phyloP scores from a whole-genome alignment of 768 basidiomycete species.

The Nidularia sp. region DNA sequence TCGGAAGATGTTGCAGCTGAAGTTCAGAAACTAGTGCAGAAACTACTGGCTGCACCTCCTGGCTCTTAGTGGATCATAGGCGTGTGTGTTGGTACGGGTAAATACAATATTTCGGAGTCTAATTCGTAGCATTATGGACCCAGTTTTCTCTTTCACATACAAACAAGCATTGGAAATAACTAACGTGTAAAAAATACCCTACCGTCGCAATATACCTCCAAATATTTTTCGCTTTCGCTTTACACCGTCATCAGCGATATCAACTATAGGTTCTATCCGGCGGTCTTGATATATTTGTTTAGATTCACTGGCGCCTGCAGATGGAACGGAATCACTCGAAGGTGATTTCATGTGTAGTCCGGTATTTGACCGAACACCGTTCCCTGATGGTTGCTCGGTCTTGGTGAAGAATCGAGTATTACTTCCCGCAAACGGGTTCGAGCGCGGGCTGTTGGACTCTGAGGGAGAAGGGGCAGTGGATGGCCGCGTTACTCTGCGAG shows the following conservation, averaged over 20 bases:
- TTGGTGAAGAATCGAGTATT: too few relatives aligned
- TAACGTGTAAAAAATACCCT: slow-evolving; percentile 3
- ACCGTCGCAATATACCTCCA: slow-evolving; percentile 38
- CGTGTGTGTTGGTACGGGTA: too few relatives aligned
- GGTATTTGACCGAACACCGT: too few relatives aligned
- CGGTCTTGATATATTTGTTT: too few relatives aligned
- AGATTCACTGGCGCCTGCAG: too few relatives aligned
- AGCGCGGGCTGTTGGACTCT: slow-evolving; percentile 16
- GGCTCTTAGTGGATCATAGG: neutral
- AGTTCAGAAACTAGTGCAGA: slow-evolving; percentile 55
- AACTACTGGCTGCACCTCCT: slow-evolving; percentile 27
- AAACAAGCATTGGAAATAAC: too few relatives aligned
- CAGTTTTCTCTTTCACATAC: too few relatives aligned
- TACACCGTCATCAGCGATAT: slow-evolving; percentile 31
- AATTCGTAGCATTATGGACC: too few relatives aligned
- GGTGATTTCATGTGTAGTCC: too few relatives aligned
- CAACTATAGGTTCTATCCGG: slow-evolving; percentile 16
- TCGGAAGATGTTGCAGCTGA: slow-evolving; percentile 84
- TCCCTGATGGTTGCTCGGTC: too few relatives aligned
- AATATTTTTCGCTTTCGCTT: slow-evolving; percentile 38
- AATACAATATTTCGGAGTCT: too few relatives aligned
- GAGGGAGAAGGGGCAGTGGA: slow-evolving; percentile 43
- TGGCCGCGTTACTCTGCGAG: slow-evolving; percentile 31
- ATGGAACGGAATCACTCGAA: too few relatives aligned
- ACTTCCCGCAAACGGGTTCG: slow-evolving; percentile 16